Conservation (phyloP, 768 basidiomycete species). For the Pleurotus sapidus region DNA sequence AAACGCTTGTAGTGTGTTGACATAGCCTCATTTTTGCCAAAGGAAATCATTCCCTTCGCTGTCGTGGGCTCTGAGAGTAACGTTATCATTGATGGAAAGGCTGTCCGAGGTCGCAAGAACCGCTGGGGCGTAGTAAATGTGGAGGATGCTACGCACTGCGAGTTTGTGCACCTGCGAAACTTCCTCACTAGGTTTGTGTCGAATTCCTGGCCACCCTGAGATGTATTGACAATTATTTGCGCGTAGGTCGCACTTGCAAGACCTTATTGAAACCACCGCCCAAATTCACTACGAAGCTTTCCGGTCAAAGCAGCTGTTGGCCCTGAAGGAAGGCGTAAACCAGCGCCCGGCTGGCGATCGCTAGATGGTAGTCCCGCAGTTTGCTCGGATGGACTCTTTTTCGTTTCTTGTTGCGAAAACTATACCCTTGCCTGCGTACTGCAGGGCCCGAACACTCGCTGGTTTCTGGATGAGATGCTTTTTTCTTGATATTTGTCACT, state of each 20-base stretch:
- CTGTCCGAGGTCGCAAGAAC: conserved; percentile 94
- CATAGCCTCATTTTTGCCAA: conserved; percentile 10
- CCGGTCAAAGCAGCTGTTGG: conserved; percentile 96
- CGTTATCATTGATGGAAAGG: conserved; percentile 93
- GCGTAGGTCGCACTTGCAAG: conserved; percentile 91
- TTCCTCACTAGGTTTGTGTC: conserved; percentile 80
- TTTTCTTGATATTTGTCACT: conserved; percentile 18
- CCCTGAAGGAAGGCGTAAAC: conserved; percentile 93
- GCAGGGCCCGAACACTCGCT: conserved; percentile 16
- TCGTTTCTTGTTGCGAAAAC: neutral
- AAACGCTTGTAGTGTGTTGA: neutral
- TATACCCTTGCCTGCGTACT: conserved; percentile 1
- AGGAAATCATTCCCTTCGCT: conserved; percentile 96
- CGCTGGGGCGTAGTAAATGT: conserved; percentile 99
- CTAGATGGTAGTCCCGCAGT: conserved; percentile 1
- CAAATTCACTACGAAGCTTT: conserved; percentile 99
- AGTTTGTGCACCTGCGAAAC: conserved; percentile 96
- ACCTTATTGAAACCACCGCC: conserved; percentile 97
- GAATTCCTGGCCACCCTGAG: neutral
- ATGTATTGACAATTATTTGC: neutral
- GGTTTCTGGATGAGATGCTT: conserved; percentile 18
- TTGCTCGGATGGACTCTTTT: neutral
- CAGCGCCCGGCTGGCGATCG: conserved; percentile 48
- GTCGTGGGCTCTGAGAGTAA: conserved; percentile 96
- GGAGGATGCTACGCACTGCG: conserved; percentile 95